phyloP scores from a whole-genome alignment of 495 filamentous ascomycete species.

The Neurospora pannonica region DNA sequence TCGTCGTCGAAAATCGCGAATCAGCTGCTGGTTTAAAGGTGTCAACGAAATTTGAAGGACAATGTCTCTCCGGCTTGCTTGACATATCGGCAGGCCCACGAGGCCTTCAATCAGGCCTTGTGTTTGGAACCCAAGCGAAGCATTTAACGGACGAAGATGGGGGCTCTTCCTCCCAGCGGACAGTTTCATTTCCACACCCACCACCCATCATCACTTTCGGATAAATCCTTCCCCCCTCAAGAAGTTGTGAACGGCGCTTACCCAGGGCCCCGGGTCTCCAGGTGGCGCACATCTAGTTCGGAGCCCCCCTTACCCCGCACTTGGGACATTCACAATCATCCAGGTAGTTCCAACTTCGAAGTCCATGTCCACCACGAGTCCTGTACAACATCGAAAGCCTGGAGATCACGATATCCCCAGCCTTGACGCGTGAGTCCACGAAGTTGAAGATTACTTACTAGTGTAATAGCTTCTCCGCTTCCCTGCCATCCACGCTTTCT shows the following conservation, averaged over 20 bases:
- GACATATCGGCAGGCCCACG: neutral
- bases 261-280: neutral
- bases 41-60: neutral
- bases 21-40: neutral
- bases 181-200: neutral
- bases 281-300: neutral
- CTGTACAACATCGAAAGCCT: neutral
- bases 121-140: neutral
- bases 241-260: neutral
- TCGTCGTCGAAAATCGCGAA: neutral
- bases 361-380: neutral
- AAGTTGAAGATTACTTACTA: neutral
- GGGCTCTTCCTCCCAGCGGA: neutral
- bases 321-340: neutral
- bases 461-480: neutral
- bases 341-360: neutral
- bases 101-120: neutral
- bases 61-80: neutral
- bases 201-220: neutral
- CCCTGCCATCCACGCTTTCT: neutral
- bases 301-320: neutral
- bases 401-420: neutral
- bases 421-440: neutral
- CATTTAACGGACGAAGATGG: neutral
- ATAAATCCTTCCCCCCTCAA: neutral